Evolutionary conservation across 768 basidiomycete genomes (phyloP).

Genomic region (Phlegmacium glaucopus): DNA sequence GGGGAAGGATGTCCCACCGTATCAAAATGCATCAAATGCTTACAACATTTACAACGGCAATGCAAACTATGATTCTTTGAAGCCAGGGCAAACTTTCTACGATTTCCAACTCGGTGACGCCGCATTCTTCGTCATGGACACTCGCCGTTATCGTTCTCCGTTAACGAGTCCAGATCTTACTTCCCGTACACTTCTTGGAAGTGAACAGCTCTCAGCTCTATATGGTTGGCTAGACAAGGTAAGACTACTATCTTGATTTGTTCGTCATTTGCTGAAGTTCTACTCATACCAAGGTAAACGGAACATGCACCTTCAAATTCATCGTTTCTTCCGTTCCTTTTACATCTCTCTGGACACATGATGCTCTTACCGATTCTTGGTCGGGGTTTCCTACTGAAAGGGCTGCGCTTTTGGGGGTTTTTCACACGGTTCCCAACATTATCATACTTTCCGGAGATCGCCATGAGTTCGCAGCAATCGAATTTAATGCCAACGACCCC

Average conservation of each 20-base stretch:
- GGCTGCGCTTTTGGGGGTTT: constrained; percentile 47
- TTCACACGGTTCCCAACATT: constrained; percentile 70
- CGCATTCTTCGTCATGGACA: constrained; percentile 80
- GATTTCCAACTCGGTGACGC: constrained; percentile 64
- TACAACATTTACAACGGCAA: constrained; percentile 61
- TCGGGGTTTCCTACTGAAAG: constrained; percentile 62
- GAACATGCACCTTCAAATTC: constrained; percentile 75
- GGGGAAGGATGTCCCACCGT: constrained; percentile 52
- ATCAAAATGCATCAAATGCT: constrained; percentile 54
- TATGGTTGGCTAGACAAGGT: constrained; percentile 61
- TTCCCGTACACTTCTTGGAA: constrained; percentile 66
- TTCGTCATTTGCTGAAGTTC: background rate
- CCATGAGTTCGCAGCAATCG: constrained; percentile 75
- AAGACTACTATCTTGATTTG: constrained; percentile 3
- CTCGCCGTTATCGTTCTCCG: constrained; percentile 53
- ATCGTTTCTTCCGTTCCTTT: constrained; percentile 73
- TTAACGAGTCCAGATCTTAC: constrained; percentile 35
- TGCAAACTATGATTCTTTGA: constrained; percentile 55
- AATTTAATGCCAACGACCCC: constrained; percentile 42
- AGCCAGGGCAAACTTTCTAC: constrained; percentile 47
- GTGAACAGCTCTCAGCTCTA: constrained; percentile 56
- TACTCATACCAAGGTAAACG: constrained; percentile 46
- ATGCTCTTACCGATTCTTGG: constrained; percentile 68
- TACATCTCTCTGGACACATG: constrained; percentile 65
- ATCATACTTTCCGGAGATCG: constrained; percentile 70